Evolutionary conservation across 805 yeast species (phyloP), one percentile per base, ranked within the genome.

Genomic region (Yueomyces sinensis): DNA sequence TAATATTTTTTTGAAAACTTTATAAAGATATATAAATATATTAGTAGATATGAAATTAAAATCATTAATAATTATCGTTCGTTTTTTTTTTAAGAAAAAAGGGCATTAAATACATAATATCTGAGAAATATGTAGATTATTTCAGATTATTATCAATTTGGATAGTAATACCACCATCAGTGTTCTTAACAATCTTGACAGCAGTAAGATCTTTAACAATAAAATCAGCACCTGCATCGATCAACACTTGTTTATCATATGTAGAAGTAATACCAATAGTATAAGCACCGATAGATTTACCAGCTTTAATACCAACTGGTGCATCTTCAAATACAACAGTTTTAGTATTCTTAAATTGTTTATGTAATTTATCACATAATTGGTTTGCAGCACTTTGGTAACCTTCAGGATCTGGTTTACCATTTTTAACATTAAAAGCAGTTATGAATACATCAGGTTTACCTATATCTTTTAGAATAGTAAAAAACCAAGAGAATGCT

Each of bases 381-480:
- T 68, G 73, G 36, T 69, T 72, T 27, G 54, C 44, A 33, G 79
- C 81, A 43, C 56, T 46, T 30, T 65, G 59, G 60, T 79, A 81
- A 32, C 87, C 87, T 61, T 74, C 74, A 4, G 91, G 91, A 58
- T 79, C 69, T 17, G 91, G 91, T 64, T 81, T 81, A 42, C 89
- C 89, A 45, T 63, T 62, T 35, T 62, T 56, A 41, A 80, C 86
- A 54, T 71, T 72, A 54, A 73, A 82, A 29, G 84, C 86, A 29
- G 86, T 76, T 47, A 81, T 73, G 58, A 81, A 81, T 14, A 72
- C 69, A 41, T 75, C 72, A 30, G 93, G 91, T 47, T 63, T 61
- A 24, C 65, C 66, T 29, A 63, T 55, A 33, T 69, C 66, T 46
- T 76, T 65, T 56, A 79, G 70, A 30, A 43, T 41, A 18, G 39